Percentiles rank a stretch among this genome's conserved stretches.
Conservation (phyloP, 2,329 filamentous ascomycete species). For the Colletotrichum gigasporum region DNA sequence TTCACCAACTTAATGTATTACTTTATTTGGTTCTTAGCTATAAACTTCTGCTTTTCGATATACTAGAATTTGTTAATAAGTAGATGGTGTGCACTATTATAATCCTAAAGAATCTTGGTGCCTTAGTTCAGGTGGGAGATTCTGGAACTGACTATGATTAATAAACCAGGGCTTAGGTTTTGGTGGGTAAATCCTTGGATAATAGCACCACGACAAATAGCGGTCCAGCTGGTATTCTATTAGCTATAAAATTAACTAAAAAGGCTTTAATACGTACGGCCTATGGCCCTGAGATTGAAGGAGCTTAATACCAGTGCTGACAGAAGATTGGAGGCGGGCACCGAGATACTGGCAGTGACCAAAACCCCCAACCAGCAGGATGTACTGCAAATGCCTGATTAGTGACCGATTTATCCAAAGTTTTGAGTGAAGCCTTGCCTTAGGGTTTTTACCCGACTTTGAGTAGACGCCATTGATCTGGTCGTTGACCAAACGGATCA, state of each 20-base stretch:
- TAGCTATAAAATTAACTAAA: accelerated
- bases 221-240: conserved; percentile 41
- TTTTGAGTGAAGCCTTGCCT: conserved; percentile 34
- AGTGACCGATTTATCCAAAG: no score
- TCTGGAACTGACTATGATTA: conserved; percentile 28
- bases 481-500: conserved; percentile 34
- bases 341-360: conserved; percentile 43
- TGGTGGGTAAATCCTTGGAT: conserved; percentile 34
- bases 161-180: not conserved
- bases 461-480: conserved; percentile 36
- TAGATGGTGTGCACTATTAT: conserved; percentile 14
- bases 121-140: conserved; percentile 43
- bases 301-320: conserved; percentile 31
- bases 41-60: not conserved
- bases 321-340: conserved; percentile 22
- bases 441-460: conserved; percentile 34
- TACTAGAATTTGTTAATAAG: conserved; percentile 29
- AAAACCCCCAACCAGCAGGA: conserved; percentile 51
- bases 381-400: conserved; percentile 38
- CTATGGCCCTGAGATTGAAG: conserved; percentile 41
- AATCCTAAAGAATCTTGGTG: accelerated
- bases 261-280: conserved; percentile 41
- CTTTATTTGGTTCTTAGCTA: conserved; percentile 32
- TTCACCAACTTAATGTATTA: conserved; percentile 42
- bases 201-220: conserved; percentile 46